Percentiles rank a stretch among this genome's conserved stretches.
Conservation (phyloP, 2,329 filamentous ascomycete genomes). For the Leptodontidium sp. region DNA sequence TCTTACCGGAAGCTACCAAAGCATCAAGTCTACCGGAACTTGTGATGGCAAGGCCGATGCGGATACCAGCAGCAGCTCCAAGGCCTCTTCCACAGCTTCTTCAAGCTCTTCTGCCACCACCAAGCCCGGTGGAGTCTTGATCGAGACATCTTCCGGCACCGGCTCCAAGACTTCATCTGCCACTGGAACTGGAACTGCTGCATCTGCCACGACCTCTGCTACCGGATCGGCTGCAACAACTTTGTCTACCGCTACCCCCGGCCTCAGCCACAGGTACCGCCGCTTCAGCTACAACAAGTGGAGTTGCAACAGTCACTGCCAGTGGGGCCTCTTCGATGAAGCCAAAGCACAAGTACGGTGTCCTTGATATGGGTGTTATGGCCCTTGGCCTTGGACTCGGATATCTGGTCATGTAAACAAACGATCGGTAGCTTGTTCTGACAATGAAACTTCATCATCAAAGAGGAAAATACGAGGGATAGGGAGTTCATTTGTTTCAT, state of each 20-base stretch:
- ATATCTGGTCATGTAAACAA: conserved; percentile 46
- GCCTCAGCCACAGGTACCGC: conserved; percentile 41
- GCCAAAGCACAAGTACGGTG: conserved; percentile 41
- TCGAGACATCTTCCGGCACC: conserved; percentile 11
- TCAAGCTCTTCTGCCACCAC: conserved; percentile 26
- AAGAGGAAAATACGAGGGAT: not conserved
- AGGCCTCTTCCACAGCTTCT: conserved; percentile 17
- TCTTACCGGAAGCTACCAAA: conserved; percentile 54
- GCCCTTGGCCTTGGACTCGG: conserved; percentile 45
- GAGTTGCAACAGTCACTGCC: conserved; percentile 40
- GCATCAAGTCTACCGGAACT: conserved; percentile 52
- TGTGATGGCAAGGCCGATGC: conserved; percentile 33
- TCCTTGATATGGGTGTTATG: conserved; percentile 42
- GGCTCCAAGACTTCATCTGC: conserved; percentile 5
- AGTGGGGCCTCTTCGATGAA: conserved; percentile 31
- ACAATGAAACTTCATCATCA: not conserved
- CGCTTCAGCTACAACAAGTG: conserved; percentile 19
- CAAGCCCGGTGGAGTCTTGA: conserved; percentile 18
- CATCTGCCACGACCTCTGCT: conserved; percentile 26
- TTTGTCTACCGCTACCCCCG: conserved; percentile 28
- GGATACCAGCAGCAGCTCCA: conserved; percentile 12
- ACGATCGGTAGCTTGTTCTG: conserved; percentile 3
- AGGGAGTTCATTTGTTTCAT: conserved; percentile 23
- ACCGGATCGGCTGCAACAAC: conserved; percentile 22
- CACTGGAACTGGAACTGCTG: conserved; percentile 18